phyloP scores from a whole-genome alignment of 345 rosid species.

The Kandelia obovata region DNA sequence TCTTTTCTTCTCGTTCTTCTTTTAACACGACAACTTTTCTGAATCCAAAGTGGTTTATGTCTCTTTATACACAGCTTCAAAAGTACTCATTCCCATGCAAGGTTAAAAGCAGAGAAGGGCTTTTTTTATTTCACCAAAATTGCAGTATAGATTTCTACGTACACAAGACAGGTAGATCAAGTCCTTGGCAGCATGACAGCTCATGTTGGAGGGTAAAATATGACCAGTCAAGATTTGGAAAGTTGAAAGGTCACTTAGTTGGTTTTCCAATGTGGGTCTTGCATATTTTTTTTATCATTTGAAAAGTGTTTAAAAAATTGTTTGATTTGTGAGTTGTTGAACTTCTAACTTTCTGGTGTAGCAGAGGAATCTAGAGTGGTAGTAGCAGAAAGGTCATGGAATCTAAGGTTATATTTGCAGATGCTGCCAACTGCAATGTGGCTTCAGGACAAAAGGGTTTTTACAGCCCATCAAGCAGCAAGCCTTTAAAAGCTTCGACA shows the following conservation, averaged over 20 bases:
- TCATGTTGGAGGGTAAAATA: slow-evolving; percentile 7
- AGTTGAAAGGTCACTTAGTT: slow-evolving; percentile 1
- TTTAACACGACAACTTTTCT: slow-evolving; percentile 25
- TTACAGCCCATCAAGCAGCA: too few relatives aligned
- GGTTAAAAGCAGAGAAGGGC: slow-evolving; percentile 34
- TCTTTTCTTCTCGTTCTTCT: neutral
- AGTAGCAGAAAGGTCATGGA: neutral
- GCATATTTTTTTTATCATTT: neutral
- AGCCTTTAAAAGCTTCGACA: too few relatives aligned
- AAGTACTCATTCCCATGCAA: slow-evolving; percentile 33
- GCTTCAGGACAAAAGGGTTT: neutral
- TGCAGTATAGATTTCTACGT: slow-evolving; percentile 24
- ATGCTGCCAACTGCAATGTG: neutral
- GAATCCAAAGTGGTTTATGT: slow-evolving; percentile 37
- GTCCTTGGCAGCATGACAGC: slow-evolving; percentile 18
- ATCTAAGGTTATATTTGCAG: neutral
- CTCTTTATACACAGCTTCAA: neutral
- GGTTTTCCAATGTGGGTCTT: slow-evolving; percentile 19
- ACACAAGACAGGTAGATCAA: neutral
- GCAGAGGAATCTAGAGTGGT: slow-evolving; percentile 3
- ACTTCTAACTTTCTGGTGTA: neutral
- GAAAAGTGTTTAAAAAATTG: neutral
- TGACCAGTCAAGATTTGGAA: slow-evolving; percentile 22
- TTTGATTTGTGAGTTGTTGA: neutral
- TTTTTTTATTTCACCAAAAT: slow-evolving; percentile 30